Conservation (phyloP, 306 rosid species). For the Cucurbita moschata region DNA sequence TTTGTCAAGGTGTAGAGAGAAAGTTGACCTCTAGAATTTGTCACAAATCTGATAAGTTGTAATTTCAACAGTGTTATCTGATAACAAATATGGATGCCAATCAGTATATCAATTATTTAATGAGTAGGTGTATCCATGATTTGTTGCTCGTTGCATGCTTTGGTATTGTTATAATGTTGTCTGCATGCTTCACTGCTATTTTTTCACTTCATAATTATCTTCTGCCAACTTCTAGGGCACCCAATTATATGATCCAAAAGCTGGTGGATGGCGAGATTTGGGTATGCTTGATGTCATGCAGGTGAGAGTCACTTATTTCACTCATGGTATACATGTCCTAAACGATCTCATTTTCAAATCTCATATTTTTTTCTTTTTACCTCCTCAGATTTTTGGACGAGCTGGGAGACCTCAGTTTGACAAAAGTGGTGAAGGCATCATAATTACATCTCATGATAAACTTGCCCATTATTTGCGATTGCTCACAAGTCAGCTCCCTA, state of each 20-base stretch:
- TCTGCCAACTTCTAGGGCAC: slow-evolving; percentile 44
- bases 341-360: not conserved
- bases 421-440: slow-evolving; percentile 96
- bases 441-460: slow-evolving; percentile 87
- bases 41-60: not conserved
- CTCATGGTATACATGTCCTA: not conserved
- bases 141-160: not conserved
- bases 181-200: not conserved
- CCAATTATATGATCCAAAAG: slow-evolving; percentile 92
- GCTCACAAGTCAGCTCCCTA: slow-evolving; percentile 88
- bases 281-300: slow-evolving; percentile 99
- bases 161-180: not conserved
- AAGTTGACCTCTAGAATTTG: not conserved
- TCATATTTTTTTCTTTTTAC: not conserved
- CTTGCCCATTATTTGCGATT: slow-evolving; percentile 78
- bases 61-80: not conserved
- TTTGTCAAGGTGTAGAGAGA: not conserved
- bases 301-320: slow-evolving; percentile 21
- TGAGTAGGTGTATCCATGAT: not conserved
- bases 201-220: not conserved
- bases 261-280: slow-evolving; percentile 95
- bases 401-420: slow-evolving; percentile 99
- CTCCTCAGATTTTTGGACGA: slow-evolving; percentile 72
- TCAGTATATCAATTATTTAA: not conserved
- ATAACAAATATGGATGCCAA: not conserved